A percentile compares a stretch with the other conserved stretches of the same genome.
phyloP scores from a whole-genome alignment of 2,329 filamentous ascomycete genomes.

The Pseudocercospora musae region DNA sequence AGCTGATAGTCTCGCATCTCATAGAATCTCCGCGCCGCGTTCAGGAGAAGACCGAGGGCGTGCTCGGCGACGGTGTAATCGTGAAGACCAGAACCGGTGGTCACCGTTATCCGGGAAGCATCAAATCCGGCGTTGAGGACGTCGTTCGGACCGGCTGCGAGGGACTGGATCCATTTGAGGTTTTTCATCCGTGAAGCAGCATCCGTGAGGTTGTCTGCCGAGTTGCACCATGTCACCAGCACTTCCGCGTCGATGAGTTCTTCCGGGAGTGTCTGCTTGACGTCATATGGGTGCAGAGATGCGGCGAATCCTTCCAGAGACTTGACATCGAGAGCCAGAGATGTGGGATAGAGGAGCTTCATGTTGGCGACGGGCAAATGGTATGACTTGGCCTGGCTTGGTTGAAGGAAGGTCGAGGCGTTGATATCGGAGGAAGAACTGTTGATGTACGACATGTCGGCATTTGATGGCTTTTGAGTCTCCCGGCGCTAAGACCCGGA shows the following conservation, averaged over 20 bases:
- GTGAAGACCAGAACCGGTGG: conserved; percentile 62
- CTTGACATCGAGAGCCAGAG: conserved; percentile 55
- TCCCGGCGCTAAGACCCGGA: not conserved
- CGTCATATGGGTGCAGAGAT: conserved; percentile 59
- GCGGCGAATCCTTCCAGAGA: conserved; percentile 59
- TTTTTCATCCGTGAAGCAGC: conserved; percentile 55
- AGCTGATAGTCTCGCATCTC: conserved; percentile 63
- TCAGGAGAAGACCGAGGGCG: conserved; percentile 56
- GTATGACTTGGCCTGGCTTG: not conserved
- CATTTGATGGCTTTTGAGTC: conserved; percentile 7
- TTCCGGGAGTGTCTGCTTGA: conserved; percentile 54
- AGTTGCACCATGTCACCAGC: conserved; percentile 63
- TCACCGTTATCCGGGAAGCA: conserved; percentile 48
- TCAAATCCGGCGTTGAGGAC: conserved; percentile 62
- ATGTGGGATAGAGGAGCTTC: conserved; percentile 67
- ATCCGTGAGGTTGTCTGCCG: conserved; percentile 56
- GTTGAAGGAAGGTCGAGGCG: not conserved
- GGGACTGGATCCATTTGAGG: conserved; percentile 63
- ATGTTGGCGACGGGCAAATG: conserved; percentile 36
- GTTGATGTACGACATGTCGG: not conserved
- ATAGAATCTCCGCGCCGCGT: conserved; percentile 56
- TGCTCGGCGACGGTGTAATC: conserved; percentile 65
- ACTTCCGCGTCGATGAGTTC: conserved; percentile 58
- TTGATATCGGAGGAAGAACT: conserved; percentile 1
- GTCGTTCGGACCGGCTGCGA: conserved; percentile 65